Evolutionary conservation across 345 rosid genomes (phyloP).

Genomic region (Turritis glabra): DNA sequence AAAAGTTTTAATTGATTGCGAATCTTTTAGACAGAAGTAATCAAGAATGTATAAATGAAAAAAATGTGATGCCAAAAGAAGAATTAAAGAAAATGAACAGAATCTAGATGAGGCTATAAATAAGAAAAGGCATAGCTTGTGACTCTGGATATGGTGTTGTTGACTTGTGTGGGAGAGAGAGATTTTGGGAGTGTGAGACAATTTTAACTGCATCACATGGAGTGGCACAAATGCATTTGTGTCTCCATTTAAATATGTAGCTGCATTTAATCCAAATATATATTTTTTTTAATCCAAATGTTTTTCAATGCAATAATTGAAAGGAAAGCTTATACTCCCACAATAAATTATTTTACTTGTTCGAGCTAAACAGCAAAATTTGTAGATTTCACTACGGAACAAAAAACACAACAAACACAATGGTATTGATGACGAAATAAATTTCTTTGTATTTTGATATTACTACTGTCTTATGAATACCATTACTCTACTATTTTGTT

Average conservation of each 20-base stretch:
- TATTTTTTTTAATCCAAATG: conserved; percentile 4
- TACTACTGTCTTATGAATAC: neutral
- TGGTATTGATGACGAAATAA: neutral
- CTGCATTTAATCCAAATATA: conserved; percentile 27
- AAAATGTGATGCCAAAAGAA: too few species aligned
- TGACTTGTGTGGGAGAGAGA: conserved; percentile 19
- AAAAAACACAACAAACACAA: conserved; percentile 9
- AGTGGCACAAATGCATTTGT: conserved; percentile 31
- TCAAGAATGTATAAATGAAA: conserved; percentile 18
- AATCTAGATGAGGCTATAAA: conserved; percentile 34
- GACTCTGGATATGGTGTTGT: conserved; percentile 26
- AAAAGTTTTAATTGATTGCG: neutral
- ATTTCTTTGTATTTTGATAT: neutral
- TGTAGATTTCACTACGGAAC: conserved; percentile 9
- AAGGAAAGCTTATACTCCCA: neutral
- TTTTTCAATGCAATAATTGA: conserved; percentile 20
- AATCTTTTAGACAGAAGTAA: conserved; percentile 7
- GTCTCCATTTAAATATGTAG: conserved; percentile 5
- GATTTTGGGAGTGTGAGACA: conserved; percentile 3
- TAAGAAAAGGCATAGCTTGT: conserved; percentile 32
- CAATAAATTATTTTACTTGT: conserved; percentile 13
- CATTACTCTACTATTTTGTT: neutral
- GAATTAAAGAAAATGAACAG: conserved; percentile 1
- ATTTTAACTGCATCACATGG: conserved; percentile 32
- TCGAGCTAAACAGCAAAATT: conserved; percentile 26